Percentiles rank a stretch among this genome's conserved stretches.
Evolutionary conservation across 2,329 filamentous ascomycete species (phyloP).

Genomic region (Hypoxylon sp.): DNA sequence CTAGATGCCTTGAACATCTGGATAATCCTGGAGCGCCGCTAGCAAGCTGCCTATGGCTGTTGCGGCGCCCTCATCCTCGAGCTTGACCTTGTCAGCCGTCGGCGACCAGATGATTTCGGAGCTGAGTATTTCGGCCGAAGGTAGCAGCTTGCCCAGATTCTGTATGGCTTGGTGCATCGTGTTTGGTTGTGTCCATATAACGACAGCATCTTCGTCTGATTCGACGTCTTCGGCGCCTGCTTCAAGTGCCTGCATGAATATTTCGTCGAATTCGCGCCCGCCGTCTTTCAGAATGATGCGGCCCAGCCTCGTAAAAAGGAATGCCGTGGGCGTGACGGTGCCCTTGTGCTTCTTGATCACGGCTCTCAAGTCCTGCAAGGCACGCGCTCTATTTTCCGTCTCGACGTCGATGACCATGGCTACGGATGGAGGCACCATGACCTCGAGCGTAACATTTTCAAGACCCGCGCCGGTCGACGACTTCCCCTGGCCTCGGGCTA

Average conservation of each 20-base stretch:
- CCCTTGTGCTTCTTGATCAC: conserved; percentile 77
- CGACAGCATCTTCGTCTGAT: conserved; percentile 70
- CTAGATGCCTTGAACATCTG: conserved; percentile 81
- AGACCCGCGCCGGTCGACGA: conserved; percentile 77
- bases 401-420: conserved; percentile 85
- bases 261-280: conserved; percentile 68
- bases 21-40: conserved; percentile 68
- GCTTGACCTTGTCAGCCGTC: conserved; percentile 75
- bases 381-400: conserved; percentile 80
- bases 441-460: conserved; percentile 81
- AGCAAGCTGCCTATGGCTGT: conserved; percentile 67
- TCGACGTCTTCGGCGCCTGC: conserved; percentile 81
- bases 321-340: conserved; percentile 75
- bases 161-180: conserved; percentile 71
- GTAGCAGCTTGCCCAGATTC: conserved; percentile 66
- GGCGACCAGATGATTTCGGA: conserved; percentile 86
- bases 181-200: conserved; percentile 74
- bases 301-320: conserved; percentile 85
- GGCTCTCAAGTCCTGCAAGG: conserved; percentile 74
- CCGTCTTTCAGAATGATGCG: conserved; percentile 67
- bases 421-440: conserved; percentile 77
- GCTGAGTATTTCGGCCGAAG: conserved; percentile 70
- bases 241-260: conserved; percentile 83
- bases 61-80: conserved; percentile 65
- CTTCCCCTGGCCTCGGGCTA: conserved; percentile 87